phyloP scores from a whole-genome alignment of 2,329 filamentous ascomycete species.

The Dendrostoma leiphaemia region DNA sequence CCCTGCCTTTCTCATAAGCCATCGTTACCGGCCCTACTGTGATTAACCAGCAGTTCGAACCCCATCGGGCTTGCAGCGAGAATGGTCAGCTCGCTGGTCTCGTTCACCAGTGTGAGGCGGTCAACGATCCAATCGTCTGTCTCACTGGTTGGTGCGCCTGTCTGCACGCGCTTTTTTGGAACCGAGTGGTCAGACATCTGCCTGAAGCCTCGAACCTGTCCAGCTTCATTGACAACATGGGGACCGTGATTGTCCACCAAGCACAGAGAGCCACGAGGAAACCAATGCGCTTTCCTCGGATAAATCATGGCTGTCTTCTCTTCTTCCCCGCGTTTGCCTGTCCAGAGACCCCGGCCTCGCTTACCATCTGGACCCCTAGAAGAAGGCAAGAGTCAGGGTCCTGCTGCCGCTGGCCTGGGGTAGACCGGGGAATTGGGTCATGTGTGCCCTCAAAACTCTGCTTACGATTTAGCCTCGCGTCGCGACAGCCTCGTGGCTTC shows the following conservation, averaged over 20 bases:
- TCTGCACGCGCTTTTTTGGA: no score
- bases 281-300: no score
- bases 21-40: no score
- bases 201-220: no score
- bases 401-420: conserved; percentile 6
- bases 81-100: no score
- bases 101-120: background rate
- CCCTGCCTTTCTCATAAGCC: background rate
- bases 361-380: conserved; percentile 10
- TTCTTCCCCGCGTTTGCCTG: conserved; percentile 7
- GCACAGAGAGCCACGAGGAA: no score
- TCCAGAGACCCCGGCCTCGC: conserved; percentile 8
- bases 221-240: no score
- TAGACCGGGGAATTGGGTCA: conserved; percentile 10
- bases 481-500: background rate
- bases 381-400: conserved; percentile 2
- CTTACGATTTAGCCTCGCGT: background rate
- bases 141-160: background rate
- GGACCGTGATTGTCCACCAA: no score
- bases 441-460: conserved; percentile 3
- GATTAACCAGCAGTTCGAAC: background rate
- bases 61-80: background rate
- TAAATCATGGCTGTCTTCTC: background rate
- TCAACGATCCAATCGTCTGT: background rate
- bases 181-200: no score